Evolutionary conservation across 495 filamentous ascomycete genomes (phyloP).

Genomic region (Barbatosphaeria neglecta): DNA sequence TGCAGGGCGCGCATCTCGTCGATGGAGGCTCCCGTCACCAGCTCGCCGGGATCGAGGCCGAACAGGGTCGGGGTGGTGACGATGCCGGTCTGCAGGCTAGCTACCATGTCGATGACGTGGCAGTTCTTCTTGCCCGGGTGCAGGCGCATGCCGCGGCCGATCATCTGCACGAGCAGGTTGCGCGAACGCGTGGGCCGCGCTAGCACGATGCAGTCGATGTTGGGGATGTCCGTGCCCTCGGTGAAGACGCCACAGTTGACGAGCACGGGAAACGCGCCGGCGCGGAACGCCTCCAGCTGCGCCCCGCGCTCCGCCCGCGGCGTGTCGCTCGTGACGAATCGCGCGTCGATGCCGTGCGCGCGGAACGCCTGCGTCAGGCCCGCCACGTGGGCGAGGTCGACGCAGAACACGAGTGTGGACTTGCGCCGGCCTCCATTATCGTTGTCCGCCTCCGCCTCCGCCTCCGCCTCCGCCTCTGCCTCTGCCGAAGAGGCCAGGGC

Average conservation of each 20-base stretch:
- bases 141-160: slow-evolving; percentile 82
- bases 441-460: too few relatives aligned
- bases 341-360: slow-evolving; percentile 65
- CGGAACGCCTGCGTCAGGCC: slow-evolving; percentile 67
- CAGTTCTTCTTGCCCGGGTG: slow-evolving; percentile 74
- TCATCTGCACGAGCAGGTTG: slow-evolving; percentile 94
- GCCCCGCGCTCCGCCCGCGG: slow-evolving; percentile 49
- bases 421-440: slow-evolving; percentile 49
- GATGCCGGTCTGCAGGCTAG: slow-evolving; percentile 66
- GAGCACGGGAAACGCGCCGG: slow-evolving; percentile 71
- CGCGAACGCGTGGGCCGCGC: slow-evolving; percentile 81
- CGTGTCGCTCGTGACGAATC: slow-evolving; percentile 73
- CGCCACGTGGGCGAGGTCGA: slow-evolving; percentile 69
- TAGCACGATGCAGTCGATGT: slow-evolving; percentile 87
- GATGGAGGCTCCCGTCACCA: slow-evolving; percentile 51
- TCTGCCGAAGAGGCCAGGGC: slow-evolving; percentile 56
- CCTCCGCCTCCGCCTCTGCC: too few relatives aligned
- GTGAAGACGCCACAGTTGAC: slow-evolving; percentile 95
- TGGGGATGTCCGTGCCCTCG: slow-evolving; percentile 93
- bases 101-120: slow-evolving; percentile 95
- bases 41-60: slow-evolving; percentile 75
- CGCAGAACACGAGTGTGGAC: slow-evolving; percentile 88
- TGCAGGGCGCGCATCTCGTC: slow-evolving; percentile 44
- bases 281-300: slow-evolving; percentile 60
- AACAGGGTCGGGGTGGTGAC: slow-evolving; percentile 87